These are phyloP conservation scores for Aspergillus heteromorphus DNA, from an alignment of 495 filamentous ascomycete species.

Conservation along the genomic window DNA sequence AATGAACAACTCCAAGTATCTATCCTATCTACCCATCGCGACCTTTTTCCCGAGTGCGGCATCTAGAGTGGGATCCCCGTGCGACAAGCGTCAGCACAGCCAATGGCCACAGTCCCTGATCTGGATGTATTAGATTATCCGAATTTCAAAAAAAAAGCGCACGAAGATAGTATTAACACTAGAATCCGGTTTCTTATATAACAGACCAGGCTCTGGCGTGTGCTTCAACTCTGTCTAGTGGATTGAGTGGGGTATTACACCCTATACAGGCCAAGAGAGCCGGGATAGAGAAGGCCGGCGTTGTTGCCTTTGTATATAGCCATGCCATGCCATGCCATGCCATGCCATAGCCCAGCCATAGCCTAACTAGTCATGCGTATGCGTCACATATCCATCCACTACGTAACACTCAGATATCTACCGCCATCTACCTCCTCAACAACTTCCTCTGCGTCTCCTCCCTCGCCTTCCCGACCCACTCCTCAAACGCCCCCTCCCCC, in stretches of 20 bases:
- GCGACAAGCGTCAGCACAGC: not conserved
- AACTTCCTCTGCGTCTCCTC: slow-evolving; percentile 62
- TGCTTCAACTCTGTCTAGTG: slow-evolving; percentile 83
- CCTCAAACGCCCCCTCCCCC: slow-evolving; percentile 59
- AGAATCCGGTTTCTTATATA: slow-evolving; percentile 64
- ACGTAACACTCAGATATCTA: too few relatives aligned
- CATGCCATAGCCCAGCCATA: too few relatives aligned
- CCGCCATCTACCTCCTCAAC: slow-evolving; percentile 37
- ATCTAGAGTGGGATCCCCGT: not conserved
- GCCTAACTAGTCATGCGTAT: not conserved
- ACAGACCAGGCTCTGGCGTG: slow-evolving; percentile 78
- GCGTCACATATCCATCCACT: not conserved
- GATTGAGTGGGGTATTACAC: slow-evolving; percentile 96
- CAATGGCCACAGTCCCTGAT: not conserved
- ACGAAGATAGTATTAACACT: slow-evolving; percentile 55
- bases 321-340: too few relatives aligned
- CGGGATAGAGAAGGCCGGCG: slow-evolving; percentile 36
- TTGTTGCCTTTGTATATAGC: not conserved
- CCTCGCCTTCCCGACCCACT: slow-evolving; percentile 77
- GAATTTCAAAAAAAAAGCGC: slow-evolving; percentile 46
- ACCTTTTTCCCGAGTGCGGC: not conserved
- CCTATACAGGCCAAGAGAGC: slow-evolving; percentile 84
- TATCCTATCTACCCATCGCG: not conserved
- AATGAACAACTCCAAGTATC: not conserved
- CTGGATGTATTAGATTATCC: too few relatives aligned